Base-by-base conservation (phyloP, 2,329 filamentous ascomycete species). In the Bipolaris cookei region DNA sequence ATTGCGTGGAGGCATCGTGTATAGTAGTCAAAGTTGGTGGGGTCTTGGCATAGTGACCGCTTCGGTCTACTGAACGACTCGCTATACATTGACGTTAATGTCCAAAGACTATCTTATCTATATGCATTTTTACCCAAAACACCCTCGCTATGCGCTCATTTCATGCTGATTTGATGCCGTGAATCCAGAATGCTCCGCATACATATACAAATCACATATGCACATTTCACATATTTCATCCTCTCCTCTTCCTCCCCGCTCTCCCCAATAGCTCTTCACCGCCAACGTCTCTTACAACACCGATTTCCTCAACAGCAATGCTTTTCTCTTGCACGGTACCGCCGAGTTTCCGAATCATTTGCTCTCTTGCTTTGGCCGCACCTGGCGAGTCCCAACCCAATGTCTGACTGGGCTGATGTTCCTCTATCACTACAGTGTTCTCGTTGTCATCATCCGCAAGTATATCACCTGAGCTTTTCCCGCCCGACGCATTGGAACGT, bases 341-440 rank as follows among this genome's bases (percentile, higher is more conserved):
- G 1, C 75, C 76, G 45, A 78, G 58, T 51, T 68, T 69, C 35
- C 60, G 63, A 50, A 78, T 77, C 67, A 78, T 71, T 51, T 66
- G 59, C 51, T 73, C 73, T 34, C 76, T 65, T 44, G 71, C 71
- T 42, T 68, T 72, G 49, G 72, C 68, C 34, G 66, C 70, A 7
- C 70, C 74, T 3, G 70, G 70, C n/a, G 72, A 73, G 47, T 77
- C 76, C 71, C 76, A 78, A 0, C 72, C 69, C 25, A 78, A 51
- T 35, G 71, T 67, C 54, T 78, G 76, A 34, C 70, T 75, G 1
- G 76, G 70, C 51, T 74, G 66, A 41, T 72, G 73, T 32, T 70
- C 70, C 13, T 69, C 63, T 20, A 66, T 54, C 11, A 62, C 42
- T 6, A 65, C 56, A 10, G 59, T 63, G 6, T 64, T 61, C 37